Conservation (phyloP, 1,139 yeast species). For the Komagataea norvegica region DNA sequence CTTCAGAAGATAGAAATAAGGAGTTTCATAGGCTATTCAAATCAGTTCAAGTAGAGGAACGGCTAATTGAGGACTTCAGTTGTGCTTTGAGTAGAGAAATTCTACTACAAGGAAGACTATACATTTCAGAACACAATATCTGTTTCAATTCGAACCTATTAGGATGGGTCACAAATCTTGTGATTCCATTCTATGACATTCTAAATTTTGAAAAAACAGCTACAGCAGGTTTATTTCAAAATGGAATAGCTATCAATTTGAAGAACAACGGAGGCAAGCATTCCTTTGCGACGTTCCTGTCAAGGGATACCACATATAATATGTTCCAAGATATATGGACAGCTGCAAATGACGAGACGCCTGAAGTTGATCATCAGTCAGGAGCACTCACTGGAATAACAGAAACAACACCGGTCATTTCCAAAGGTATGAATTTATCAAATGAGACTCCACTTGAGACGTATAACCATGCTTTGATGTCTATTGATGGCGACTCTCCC, state of each 20-base stretch:
- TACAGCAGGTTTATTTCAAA: slow-evolving; percentile 89
- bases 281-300: slow-evolving; percentile 80
- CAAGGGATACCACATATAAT: slow-evolving; percentile 74
- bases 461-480: slow-evolving; percentile 32
- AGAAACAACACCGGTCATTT: no score
- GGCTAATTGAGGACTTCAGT: slow-evolving; percentile 76
- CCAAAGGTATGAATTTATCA: slow-evolving; percentile 8
- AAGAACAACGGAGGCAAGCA: slow-evolving; percentile 52
- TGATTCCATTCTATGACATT: slow-evolving; percentile 70
- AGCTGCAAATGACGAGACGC: slow-evolving; percentile 14
- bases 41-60: slow-evolving; percentile 63
- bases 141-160: slow-evolving; percentile 90
- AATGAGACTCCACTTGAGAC: slow-evolving; percentile 11
- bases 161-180: slow-evolving; percentile 87
- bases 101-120: slow-evolving; percentile 84
- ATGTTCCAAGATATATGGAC: slow-evolving; percentile 62
- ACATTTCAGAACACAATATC: slow-evolving; percentile 72
- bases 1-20: slow-evolving; percentile 63
- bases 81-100: slow-evolving; percentile 90
- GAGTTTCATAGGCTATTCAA: slow-evolving; percentile 79
- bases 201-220: slow-evolving; percentile 69
- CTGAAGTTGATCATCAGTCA: slow-evolving; percentile 1
- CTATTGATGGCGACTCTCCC: slow-evolving; percentile 37
- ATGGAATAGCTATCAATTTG: slow-evolving; percentile 78
- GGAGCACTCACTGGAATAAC: no score